Percentiles rank a stretch among this genome's conserved stretches.
Evolutionary conservation across 2,329 filamentous ascomycete species (phyloP).

Genomic region (Stagonosporopsis cucurbitacearum): DNA sequence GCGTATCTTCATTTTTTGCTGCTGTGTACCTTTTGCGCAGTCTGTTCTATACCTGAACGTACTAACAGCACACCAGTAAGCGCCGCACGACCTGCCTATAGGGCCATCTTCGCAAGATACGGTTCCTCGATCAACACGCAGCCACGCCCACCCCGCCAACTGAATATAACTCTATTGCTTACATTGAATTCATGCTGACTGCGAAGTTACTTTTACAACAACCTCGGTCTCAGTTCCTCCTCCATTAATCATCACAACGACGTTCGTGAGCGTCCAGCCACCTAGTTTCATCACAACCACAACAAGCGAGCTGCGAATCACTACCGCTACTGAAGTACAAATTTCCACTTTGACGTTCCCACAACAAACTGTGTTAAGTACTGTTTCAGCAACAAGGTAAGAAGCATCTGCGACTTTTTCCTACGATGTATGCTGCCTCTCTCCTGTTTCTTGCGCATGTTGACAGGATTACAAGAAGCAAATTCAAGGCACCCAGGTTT

Average conservation of each 20-base stretch:
- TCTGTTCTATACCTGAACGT: background rate
- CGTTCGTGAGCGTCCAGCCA: background rate
- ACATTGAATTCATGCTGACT: background rate
- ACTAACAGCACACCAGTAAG: background rate
- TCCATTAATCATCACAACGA: background rate
- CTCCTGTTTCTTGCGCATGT: background rate
- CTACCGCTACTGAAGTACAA: conserved; percentile 1
- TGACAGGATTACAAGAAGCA: background rate
- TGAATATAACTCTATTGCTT: background rate
- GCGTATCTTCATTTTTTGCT: background rate
- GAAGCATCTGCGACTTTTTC: background rate
- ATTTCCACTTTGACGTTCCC: background rate
- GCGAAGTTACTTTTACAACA: background rate
- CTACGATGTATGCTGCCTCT: background rate
- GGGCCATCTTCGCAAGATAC: background rate
- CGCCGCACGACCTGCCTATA: no score
- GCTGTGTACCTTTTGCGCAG: background rate
- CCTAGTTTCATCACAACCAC: conserved; percentile 3
- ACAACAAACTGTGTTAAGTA: background rate
- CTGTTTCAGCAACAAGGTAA: background rate
- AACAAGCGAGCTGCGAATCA: background rate
- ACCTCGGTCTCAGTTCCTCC: background rate
- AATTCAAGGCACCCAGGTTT: no score
- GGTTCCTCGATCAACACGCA: background rate
- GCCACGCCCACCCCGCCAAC: no score